Percentiles rank a stretch among this genome's conserved stretches.
Evolutionary conservation across 345 rosid species (phyloP).

Genomic region (Gossypium raimondii): DNA sequence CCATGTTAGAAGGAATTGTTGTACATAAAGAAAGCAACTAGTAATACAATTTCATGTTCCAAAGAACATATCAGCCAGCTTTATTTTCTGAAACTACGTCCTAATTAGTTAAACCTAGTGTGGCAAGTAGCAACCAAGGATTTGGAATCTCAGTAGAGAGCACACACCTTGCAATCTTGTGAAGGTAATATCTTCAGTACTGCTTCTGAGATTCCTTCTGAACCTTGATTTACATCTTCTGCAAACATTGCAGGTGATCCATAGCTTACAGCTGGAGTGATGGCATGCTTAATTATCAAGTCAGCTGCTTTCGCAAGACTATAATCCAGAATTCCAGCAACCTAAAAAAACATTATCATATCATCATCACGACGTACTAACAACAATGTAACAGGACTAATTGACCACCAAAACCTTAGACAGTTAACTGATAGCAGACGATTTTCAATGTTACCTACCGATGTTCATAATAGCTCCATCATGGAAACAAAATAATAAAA

Average conservation of each 20-base stretch:
- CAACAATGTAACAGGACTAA: neutral
- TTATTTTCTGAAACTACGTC: neutral
- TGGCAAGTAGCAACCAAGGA: neutral
- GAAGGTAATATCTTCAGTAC: constrained; percentile 47
- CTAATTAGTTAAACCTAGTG: neutral
- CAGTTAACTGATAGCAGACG: neutral
- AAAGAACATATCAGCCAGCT: neutral
- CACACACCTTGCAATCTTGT: constrained; percentile 45
- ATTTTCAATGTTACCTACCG: neutral
- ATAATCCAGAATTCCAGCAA: constrained; percentile 74
- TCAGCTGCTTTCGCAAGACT: constrained; percentile 91
- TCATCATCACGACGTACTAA: neutral
- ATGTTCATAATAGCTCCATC: neutral
- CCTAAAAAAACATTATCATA: constrained; percentile 38
- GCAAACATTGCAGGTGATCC: constrained; percentile 44
- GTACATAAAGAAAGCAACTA: neutral
- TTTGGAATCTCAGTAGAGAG: constrained; percentile 1
- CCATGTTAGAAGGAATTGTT: no score
- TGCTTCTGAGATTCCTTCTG: constrained; percentile 47
- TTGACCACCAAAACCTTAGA: neutral
- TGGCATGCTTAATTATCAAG: constrained; percentile 71
- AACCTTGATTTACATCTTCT: constrained; percentile 46
- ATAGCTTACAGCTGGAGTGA: constrained; percentile 63
- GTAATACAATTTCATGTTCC: constrained; percentile 2
- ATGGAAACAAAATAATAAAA: neutral